phyloP scores from a whole-genome alignment of 805 yeast genomes.

The Naumovozyma dairenensis region DNA sequence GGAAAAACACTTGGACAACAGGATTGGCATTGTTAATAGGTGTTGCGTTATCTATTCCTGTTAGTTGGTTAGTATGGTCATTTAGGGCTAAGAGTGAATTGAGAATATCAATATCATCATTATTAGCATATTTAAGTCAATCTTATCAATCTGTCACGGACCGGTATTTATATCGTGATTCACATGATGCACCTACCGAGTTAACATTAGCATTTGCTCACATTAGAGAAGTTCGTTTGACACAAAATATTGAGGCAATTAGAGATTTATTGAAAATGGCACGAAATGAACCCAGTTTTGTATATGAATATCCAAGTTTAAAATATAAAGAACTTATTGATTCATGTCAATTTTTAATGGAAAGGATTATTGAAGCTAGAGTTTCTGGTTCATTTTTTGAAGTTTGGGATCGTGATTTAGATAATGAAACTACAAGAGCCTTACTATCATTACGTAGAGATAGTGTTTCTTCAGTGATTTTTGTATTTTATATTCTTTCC shows the following conservation, averaged over 20 bases:
- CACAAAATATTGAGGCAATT: constrained; percentile 35
- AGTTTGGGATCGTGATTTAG: constrained; percentile 35
- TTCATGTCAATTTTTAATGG: constrained; percentile 33
- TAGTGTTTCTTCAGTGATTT: constrained; percentile 37
- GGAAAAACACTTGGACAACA: constrained; percentile 34
- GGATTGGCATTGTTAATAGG: constrained; percentile 34
- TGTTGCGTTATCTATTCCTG: constrained; percentile 28
- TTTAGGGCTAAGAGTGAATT: constrained; percentile 37
- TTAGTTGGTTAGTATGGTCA: constrained; percentile 42
- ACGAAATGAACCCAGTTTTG: constrained; percentile 29
- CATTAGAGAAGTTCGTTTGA: constrained; percentile 39
- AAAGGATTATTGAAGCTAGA: constrained; percentile 39
- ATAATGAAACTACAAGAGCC: constrained; percentile 31
- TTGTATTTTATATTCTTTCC: constrained; percentile 34
- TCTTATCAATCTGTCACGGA: constrained; percentile 40
- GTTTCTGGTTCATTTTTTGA: constrained; percentile 39
- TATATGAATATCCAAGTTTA: constrained; percentile 28
- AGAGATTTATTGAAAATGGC: constrained; percentile 31
- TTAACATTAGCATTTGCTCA: constrained; percentile 35
- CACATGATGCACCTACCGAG: constrained; percentile 38
- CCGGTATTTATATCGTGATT: constrained; percentile 39
- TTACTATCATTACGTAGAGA: constrained; percentile 38
- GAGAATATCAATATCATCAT: constrained; percentile 30
- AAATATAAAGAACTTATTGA: constrained; percentile 29
- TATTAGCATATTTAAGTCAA: constrained; percentile 35